Conservation (phyloP, 768 basidiomycete genomes). For the Mycena vulgaris region DNA sequence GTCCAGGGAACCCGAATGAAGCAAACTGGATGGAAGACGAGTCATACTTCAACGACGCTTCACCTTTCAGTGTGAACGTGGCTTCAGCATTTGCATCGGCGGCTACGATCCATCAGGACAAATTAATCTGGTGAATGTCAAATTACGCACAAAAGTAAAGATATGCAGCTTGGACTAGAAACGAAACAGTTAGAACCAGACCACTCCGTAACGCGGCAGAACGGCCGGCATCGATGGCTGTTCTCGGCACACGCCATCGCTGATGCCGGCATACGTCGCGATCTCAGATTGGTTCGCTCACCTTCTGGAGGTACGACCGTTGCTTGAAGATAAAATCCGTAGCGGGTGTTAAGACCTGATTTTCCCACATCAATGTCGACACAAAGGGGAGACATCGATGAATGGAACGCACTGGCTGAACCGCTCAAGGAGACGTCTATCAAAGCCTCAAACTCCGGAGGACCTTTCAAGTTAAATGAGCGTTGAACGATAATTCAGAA, state of each 20-base stretch:
- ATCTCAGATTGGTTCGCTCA: too few species aligned
- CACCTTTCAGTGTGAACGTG: constrained; percentile 38
- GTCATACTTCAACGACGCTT: constrained; percentile 34
- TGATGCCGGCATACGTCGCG: too few species aligned
- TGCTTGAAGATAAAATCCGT: constrained; percentile 43
- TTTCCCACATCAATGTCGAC: background rate
- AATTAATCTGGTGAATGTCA: background rate
- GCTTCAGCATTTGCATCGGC: constrained; percentile 38
- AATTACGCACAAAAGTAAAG: constrained; percentile 35
- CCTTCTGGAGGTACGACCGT: constrained; percentile 40
- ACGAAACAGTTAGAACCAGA: background rate
- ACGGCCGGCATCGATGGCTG: too few species aligned
- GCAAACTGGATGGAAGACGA: constrained; percentile 30
- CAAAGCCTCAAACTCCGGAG: constrained; percentile 23
- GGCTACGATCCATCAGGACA: background rate
- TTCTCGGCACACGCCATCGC: too few species aligned
- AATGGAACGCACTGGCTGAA: constrained; percentile 3
- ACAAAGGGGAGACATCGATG: background rate
- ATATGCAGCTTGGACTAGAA: constrained; percentile 40
- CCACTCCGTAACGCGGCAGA: too few species aligned
- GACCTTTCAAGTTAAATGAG: constrained; percentile 23
- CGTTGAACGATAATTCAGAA: background rate
- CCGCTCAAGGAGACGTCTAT: constrained; percentile 24
- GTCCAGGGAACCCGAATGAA: constrained; percentile 44
- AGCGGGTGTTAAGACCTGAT: constrained; percentile 24